These are phyloP conservation scores for Apodospora peruviana DNA, from an alignment of 495 filamentous ascomycete genomes.

Conservation along the genomic window DNA sequence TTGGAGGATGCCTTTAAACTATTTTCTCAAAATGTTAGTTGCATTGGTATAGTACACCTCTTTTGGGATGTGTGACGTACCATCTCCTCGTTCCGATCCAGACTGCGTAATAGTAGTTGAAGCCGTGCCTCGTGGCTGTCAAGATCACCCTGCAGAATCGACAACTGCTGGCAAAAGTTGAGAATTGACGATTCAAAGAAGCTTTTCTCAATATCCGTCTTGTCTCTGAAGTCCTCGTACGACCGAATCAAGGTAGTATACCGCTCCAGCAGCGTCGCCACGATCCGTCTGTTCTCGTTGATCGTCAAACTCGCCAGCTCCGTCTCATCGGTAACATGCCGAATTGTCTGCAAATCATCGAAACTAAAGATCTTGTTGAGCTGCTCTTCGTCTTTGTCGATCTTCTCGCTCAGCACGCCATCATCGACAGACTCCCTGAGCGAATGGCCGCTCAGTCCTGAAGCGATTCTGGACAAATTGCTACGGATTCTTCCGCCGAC, in stretches of 20 bases:
- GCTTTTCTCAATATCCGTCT: too few relatives aligned
- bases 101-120: neutral
- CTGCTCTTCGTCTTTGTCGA: neutral
- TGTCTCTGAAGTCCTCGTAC: too few relatives aligned
- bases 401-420: neutral
- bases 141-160: neutral
- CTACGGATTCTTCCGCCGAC: neutral
- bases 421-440: neutral
- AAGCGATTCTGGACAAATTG: neutral
- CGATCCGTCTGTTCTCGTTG: neutral
- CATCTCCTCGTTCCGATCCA: neutral
- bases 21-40: neutral
- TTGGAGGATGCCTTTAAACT: neutral
- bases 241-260: neutral
- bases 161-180: neutral
- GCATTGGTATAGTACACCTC: too few relatives aligned
- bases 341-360: neutral
- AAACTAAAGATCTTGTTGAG: neutral
- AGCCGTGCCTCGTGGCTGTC: neutral
- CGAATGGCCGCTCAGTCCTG: neutral
- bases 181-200: too few relatives aligned
- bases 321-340: neutral
- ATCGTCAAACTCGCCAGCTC: neutral
- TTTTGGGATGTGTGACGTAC: neutral
- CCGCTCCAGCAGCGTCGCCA: neutral